These are phyloP conservation scores for Cytospora piceae DNA, from an alignment of 2,329 filamentous ascomycete genomes.

Conservation along the genomic window DNA sequence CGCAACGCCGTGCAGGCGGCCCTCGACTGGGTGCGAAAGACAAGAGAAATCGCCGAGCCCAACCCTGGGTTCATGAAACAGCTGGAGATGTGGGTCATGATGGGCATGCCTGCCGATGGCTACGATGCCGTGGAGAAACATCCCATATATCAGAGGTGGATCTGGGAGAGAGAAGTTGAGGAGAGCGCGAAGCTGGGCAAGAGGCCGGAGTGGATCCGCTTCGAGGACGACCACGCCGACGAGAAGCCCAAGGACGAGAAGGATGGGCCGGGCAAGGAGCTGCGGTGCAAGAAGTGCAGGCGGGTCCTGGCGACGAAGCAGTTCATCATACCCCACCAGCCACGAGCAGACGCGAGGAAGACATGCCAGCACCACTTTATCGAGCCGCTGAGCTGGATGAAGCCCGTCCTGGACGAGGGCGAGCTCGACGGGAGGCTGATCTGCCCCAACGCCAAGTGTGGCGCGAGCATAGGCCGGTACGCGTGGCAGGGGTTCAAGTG, in stretches of 20 bases:
- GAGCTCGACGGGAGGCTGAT: conserved; percentile 81
- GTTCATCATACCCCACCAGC: conserved; percentile 70
- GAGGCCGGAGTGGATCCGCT: conserved; percentile 81
- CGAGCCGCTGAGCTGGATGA: conserved; percentile 96
- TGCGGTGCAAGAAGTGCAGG: conserved; percentile 92
- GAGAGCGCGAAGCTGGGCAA: conserved; percentile 70
- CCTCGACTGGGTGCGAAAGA: conserved; percentile 69
- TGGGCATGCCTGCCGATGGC: conserved; percentile 73
- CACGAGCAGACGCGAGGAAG: conserved; percentile 27
- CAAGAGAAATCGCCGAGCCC: conserved; percentile 79
- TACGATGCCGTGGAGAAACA: conserved; percentile 59
- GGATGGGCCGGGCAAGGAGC: conserved; percentile 47
- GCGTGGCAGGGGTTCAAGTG: conserved; percentile 96
- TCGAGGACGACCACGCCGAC: conserved; percentile 69
- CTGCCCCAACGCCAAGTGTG: conserved; percentile 75
- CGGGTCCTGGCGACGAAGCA: conserved; percentile 58
- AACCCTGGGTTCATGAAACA: conserved; percentile 93
- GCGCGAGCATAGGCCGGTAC: conserved; percentile 85
- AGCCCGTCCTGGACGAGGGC: conserved; percentile 76
- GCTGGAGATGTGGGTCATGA: conserved; percentile 82
- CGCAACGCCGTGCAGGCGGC: conserved; percentile 60
- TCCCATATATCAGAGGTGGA: conserved; percentile 77
- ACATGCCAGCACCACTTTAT: conserved; percentile 85
- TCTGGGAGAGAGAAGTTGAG: conserved; percentile 58
- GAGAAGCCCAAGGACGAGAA: conserved; percentile 42